Conservation (phyloP, 192 early-diverging fungal species). For the Spizellomyces sp. region DNA sequence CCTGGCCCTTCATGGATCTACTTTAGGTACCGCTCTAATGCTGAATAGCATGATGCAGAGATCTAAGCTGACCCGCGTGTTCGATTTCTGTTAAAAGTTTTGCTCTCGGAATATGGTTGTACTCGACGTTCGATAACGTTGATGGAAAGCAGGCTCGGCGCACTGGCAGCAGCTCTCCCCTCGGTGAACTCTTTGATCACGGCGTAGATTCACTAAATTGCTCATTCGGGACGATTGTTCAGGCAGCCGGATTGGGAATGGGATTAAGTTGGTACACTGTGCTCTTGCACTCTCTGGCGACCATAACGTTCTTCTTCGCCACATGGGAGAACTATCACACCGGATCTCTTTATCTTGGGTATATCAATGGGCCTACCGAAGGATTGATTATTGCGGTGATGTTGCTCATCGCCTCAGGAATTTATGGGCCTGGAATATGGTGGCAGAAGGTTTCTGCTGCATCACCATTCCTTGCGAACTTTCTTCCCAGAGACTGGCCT, state of each 20-base stretch:
- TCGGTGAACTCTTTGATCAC: slow-evolving; percentile 98
- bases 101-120: slow-evolving; percentile 80
- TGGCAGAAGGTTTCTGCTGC: slow-evolving; percentile 31
- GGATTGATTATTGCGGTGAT: slow-evolving; percentile 73
- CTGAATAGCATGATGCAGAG: too few relatives aligned
- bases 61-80: too few relatives aligned
- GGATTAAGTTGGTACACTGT: slow-evolving; percentile 68
- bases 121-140: slow-evolving; percentile 90
- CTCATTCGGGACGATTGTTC: slow-evolving; percentile 58
- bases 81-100: slow-evolving; percentile 48
- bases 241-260: slow-evolving; percentile 65
- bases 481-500: slow-evolving; percentile 43
- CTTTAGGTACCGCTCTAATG: slow-evolving; percentile 55
- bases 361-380: slow-evolving; percentile 88
- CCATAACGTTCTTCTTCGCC: slow-evolving; percentile 83
- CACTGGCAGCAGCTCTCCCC: slow-evolving; percentile 82
- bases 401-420: slow-evolving; percentile 65
- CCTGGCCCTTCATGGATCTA: slow-evolving; percentile 83
- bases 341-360: slow-evolving; percentile 77
- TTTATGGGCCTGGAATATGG: slow-evolving; percentile 57
- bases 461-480: slow-evolving; percentile 33
- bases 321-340: slow-evolving; percentile 97
- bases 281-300: slow-evolving; percentile 30
- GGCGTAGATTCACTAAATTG: slow-evolving; percentile 71
- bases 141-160: slow-evolving; percentile 97